Percentiles rank a stretch among this genome's conserved stretches.
Evolutionary conservation across 805 yeast species (phyloP).

Genomic region (Metschnikowia henanensis): DNA sequence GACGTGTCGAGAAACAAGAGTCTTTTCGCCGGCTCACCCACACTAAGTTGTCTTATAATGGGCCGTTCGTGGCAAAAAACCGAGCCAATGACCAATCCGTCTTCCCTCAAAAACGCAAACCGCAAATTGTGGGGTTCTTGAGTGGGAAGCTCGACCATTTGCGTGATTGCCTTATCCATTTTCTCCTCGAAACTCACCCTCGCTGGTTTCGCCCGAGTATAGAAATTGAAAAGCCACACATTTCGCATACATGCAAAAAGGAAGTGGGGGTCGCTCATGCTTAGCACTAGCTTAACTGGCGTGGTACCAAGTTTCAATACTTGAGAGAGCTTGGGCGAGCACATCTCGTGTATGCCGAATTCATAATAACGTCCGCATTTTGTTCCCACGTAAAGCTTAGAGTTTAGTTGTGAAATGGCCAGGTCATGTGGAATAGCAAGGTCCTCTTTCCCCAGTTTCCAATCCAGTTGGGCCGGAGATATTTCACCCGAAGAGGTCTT

Average conservation of each 20-base stretch:
- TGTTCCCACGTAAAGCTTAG: conserved; percentile 29
- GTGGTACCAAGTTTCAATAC: conserved; percentile 28
- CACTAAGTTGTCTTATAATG: conserved; percentile 26
- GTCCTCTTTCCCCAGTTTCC: not conserved
- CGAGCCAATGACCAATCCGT: conserved; percentile 33
- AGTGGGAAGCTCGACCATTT: conserved; percentile 19
- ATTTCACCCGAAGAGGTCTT: no score
- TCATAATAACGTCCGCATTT: conserved; percentile 30
- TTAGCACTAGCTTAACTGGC: conserved; percentile 22
- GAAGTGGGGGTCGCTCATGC: conserved; percentile 20
- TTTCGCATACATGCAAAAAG: conserved; percentile 27
- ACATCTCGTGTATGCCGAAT: conserved; percentile 11
- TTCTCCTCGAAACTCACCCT: conserved; percentile 38
- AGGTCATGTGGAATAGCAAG: conserved; percentile 11
- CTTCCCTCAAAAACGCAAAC: conserved; percentile 31
- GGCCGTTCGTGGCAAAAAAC: conserved; percentile 27
- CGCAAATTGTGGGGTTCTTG: conserved; percentile 8
- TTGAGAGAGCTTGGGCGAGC: conserved; percentile 12
- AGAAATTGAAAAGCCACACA: conserved; percentile 34
- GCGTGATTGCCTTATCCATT: conserved; percentile 26
- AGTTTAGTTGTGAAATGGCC: not conserved
- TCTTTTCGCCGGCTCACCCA: conserved; percentile 36
- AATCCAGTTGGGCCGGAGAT: no score
- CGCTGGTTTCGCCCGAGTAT: conserved; percentile 27
- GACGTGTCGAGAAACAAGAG: conserved; percentile 29